Percentiles rank a stretch among this genome's conserved stretches.
phyloP scores from a whole-genome alignment of 1,139 yeast genomes.

The Scheffersomyces titani region DNA sequence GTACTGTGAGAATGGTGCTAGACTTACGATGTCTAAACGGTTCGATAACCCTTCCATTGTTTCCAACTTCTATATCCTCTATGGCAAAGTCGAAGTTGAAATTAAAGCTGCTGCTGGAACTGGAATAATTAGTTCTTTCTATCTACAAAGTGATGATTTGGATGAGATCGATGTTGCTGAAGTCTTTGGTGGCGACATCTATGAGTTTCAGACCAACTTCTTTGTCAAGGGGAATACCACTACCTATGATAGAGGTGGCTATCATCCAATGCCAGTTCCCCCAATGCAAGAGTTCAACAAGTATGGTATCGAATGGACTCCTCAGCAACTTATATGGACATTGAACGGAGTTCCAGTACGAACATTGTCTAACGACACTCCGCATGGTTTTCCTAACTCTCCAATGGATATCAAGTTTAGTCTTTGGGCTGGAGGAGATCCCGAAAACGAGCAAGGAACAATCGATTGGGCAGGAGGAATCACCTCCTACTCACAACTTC shows the following conservation, averaged over 20 bases:
- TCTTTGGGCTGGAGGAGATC: slow-evolving; percentile 48
- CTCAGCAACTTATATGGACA: slow-evolving; percentile 31
- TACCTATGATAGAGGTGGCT: slow-evolving; percentile 43
- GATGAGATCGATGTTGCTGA: slow-evolving; percentile 52
- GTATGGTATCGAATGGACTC: slow-evolving; percentile 44
- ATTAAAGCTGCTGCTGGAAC: slow-evolving; percentile 37
- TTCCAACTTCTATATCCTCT: slow-evolving; percentile 38
- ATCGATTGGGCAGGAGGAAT: slow-evolving; percentile 48
- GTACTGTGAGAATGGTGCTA: slow-evolving; percentile 46
- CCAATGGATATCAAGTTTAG: slow-evolving; percentile 43
- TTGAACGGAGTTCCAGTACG: slow-evolving; percentile 32
- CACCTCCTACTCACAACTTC: slow-evolving; percentile 36
- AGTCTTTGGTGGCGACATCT: slow-evolving; percentile 40
- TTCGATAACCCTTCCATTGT: slow-evolving; percentile 41
- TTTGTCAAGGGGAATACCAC: slow-evolving; percentile 47
- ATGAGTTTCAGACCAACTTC: slow-evolving; percentile 41
- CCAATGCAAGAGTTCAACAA: slow-evolving; percentile 27
- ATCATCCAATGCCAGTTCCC: slow-evolving; percentile 23
- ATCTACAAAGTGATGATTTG: slow-evolving; percentile 47
- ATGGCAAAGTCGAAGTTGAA: slow-evolving; percentile 44
- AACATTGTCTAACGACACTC: slow-evolving; percentile 15
- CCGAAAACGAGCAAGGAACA: slow-evolving; percentile 46
- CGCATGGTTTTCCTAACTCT: slow-evolving; percentile 36
- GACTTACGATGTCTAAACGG: slow-evolving; percentile 24
- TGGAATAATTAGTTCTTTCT: slow-evolving; percentile 47